Evolutionary conservation across 805 yeast species (phyloP).

Genomic region (Pichia exigua): DNA sequence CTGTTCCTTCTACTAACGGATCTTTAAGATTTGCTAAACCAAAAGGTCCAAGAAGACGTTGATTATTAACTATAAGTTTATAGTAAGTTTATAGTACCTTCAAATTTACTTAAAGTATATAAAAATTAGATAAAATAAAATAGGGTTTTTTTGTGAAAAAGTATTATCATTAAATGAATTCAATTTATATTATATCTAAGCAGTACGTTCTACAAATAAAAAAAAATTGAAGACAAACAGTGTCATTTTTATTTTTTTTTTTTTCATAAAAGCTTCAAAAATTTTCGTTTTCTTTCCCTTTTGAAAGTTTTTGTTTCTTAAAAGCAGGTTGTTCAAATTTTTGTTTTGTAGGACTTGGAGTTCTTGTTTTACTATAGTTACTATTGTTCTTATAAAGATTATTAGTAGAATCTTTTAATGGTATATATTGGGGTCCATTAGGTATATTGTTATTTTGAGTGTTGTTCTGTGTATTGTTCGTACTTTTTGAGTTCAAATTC

Average conservation of each 20-base stretch:
- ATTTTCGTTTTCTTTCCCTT: background rate
- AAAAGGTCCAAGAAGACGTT: constrained; percentile 59
- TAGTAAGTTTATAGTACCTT: background rate
- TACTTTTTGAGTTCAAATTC: background rate
- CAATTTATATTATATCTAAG: background rate
- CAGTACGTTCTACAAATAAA: background rate
- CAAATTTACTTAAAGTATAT: background rate
- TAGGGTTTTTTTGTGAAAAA: background rate
- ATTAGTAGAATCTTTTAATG: constrained; percentile 11
- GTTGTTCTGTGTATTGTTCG: background rate
- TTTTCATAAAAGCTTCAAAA: no score
- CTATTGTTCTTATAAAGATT: constrained; percentile 1
- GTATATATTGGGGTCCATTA: background rate
- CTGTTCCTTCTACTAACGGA: background rate
- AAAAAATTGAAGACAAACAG: background rate
- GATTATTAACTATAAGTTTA: background rate
- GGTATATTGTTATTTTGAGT: background rate
- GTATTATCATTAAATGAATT: background rate
- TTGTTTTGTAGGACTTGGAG: background rate
- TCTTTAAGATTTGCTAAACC: constrained; percentile 48
- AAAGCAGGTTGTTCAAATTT: background rate
- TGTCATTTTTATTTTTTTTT: no score
- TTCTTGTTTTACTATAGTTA: background rate
- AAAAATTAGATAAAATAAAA: background rate
- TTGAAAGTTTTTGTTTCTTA: background rate